Evolutionary conservation across 176 grass and related monocot genomes (phyloP).

Genomic region (Pontederia paniculata): DNA sequence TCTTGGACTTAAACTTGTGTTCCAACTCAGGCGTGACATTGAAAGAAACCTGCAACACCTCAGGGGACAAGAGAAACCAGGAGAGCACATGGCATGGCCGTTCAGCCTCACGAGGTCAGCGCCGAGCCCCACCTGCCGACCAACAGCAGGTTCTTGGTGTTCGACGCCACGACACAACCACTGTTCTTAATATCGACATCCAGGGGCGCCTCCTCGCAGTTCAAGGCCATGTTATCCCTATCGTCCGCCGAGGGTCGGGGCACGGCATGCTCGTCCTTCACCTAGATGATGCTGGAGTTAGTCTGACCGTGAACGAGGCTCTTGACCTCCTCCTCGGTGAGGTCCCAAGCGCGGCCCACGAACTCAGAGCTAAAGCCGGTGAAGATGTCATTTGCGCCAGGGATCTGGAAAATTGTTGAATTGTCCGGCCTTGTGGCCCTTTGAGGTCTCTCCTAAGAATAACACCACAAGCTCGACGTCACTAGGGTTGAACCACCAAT

Average conservation of each 20-base stretch:
- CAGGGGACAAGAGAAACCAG: conserved; percentile 47
- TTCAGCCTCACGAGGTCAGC: conserved; percentile 68
- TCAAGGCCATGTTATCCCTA: conserved; percentile 57
- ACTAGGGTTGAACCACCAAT: conserved; percentile 69
- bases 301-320: conserved; percentile 54
- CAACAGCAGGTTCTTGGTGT: conserved; percentile 56
- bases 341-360: conserved; percentile 64
- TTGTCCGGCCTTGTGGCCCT: conserved; percentile 51
- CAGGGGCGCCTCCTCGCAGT: conserved; percentile 55
- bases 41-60: too few relatives aligned
- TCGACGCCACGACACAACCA: conserved; percentile 59
- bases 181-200: conserved; percentile 77
- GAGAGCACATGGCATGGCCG: conserved; percentile 79
- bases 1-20: too few relatives aligned
- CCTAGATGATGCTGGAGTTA: conserved; percentile 29
- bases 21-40: too few relatives aligned
- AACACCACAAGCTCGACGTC: conserved; percentile 42
- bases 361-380: conserved; percentile 65
- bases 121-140: conserved; percentile 62
- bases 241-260: conserved; percentile 14
- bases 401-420: conserved; percentile 79
- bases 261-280: conserved; percentile 31
- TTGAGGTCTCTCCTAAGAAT: conserved; percentile 83
- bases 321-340: conserved; percentile 28
- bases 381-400: conserved; percentile 54